A percentile compares a stretch with the other conserved stretches of the same genome.
These are phyloP conservation scores for Penicillium olsonii DNA, from an alignment of 2,329 filamentous ascomycete species.

Conservation along the genomic window DNA sequence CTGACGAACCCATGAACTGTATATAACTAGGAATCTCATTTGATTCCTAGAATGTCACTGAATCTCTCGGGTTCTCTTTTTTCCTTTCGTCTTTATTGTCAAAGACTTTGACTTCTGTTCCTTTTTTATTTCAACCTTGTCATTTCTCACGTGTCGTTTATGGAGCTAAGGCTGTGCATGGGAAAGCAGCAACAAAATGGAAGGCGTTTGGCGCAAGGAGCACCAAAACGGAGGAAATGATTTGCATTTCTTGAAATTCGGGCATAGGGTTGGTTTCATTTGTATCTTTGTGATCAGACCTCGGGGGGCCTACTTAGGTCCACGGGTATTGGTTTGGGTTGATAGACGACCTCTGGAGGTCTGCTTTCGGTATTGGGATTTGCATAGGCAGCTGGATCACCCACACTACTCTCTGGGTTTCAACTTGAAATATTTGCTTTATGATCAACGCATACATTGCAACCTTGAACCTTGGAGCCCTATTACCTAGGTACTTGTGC, in stretches of 20 bases:
- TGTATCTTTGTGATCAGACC: background rate
- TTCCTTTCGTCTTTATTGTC: background rate
- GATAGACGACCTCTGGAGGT: no score
- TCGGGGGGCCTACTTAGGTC: no score
- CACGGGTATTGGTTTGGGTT: no score
- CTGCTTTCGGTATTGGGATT: no score
- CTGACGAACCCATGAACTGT: background rate
- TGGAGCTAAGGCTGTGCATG: constrained; percentile 2
- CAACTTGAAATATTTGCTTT: no score
- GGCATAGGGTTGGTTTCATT: background rate
- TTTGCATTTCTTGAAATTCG: background rate
- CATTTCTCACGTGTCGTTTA: constrained; percentile 2
- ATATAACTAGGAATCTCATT: background rate
- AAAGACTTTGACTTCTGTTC: background rate
- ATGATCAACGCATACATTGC: no score
- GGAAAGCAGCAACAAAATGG: background rate
- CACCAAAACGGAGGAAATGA: background rate
- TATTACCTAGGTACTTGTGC: no score
- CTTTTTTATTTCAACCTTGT: background rate
- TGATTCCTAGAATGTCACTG: background rate
- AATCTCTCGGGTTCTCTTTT: background rate
- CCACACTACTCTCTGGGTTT: no score
- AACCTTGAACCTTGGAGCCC: no score
- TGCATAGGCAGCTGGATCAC: no score
- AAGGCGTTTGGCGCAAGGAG: constrained; percentile 4